Base-by-base conservation (phyloP, 345 rosid species). In the Passiflora organensis region DNA sequence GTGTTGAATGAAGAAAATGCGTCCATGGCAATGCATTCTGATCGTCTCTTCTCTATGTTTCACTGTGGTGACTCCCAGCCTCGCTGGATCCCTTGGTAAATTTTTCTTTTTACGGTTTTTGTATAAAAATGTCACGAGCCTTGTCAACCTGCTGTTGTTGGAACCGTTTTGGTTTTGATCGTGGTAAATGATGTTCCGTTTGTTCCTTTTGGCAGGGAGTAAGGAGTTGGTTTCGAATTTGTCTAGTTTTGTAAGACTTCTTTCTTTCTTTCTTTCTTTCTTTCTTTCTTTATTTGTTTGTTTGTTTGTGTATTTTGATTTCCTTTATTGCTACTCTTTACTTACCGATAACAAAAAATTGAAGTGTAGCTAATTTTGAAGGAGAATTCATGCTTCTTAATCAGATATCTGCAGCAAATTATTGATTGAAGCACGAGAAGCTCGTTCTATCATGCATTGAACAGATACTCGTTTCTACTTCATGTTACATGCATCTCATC, bases 11-110 rank as follows among this genome's bases (percentile, higher is more conserved):
- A 86, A 73, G 82, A 81, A 76, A 75, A 16, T 59, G 25, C 85
- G 64, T 69, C 85, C 72, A 67, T 72, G 83, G 82, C 87, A 78
- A 91, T 84, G 95, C 95, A 80, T 78, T 48, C 6, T 83, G 62
- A 65, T 86, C 95, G 87, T 93, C 83, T 74, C 79, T 1, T 24
- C 86, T 72, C 89, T 93, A 50, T 74, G 75, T 56, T 65, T 81
- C 43, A 78, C 91, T 64, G 89, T 89, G 6, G 34, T 86, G 55
- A 78, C 95, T 67, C 99, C 99, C 5, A 53, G 88, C 36, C 8
- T 86, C 37, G 64, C 86, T 65, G 72, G 86, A 56, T 82, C 96
- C 5, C 17, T 68, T 20, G 95, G 98, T 91, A 59, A 77, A n/a
- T n/a, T n/a, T n/a, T n/a, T n/a, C n/a, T n/a, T n/a, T n/a, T n/a